These are phyloP conservation scores for Escovopsis sp. DNA, from an alignment of 2,329 filamentous ascomycete genomes.

Conservation along the genomic window DNA sequence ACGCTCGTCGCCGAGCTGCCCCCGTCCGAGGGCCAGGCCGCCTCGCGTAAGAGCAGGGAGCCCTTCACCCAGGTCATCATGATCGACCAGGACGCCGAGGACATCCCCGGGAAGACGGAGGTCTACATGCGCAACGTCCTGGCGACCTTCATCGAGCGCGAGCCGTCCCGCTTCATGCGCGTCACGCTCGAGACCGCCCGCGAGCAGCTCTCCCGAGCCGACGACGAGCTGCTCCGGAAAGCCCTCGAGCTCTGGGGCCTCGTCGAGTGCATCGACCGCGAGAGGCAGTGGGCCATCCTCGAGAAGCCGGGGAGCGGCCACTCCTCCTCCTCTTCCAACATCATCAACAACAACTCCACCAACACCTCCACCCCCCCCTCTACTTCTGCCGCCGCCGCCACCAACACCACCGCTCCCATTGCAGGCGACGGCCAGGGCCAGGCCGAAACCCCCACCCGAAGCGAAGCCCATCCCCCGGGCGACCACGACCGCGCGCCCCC, in stretches of 20 bases:
- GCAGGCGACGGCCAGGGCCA: too few relatives aligned
- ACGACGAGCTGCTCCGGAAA: constrained; percentile 40
- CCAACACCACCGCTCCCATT: too few relatives aligned
- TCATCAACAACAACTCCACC: too few relatives aligned
- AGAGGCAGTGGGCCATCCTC: constrained; percentile 44
- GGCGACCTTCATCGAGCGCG: constrained; percentile 40
- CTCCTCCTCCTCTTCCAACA: too few relatives aligned
- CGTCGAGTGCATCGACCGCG: constrained; percentile 49
- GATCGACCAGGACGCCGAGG: constrained; percentile 45
- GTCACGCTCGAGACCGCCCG: constrained; percentile 40
- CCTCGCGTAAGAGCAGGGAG: constrained; percentile 18
- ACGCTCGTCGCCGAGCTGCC: constrained; percentile 18
- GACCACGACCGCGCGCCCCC: too few relatives aligned
- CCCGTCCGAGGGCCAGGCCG: constrained; percentile 20
- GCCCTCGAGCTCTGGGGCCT: constrained; percentile 49
- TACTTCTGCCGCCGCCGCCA: too few relatives aligned
- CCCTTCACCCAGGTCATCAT: constrained; percentile 30
- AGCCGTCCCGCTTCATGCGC: constrained; percentile 44
- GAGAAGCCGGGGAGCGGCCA: constrained; percentile 31
- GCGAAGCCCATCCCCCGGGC: too few relatives aligned
- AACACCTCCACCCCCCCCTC: too few relatives aligned
- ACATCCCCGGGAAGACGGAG: constrained; percentile 43
- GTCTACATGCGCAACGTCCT: constrained; percentile 44
- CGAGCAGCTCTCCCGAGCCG: constrained; percentile 27
- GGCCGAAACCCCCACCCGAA: too few relatives aligned